These are phyloP conservation scores for Metschnikowia lochheadii DNA, from an alignment of 805 yeast species.

Conservation along the genomic window DNA sequence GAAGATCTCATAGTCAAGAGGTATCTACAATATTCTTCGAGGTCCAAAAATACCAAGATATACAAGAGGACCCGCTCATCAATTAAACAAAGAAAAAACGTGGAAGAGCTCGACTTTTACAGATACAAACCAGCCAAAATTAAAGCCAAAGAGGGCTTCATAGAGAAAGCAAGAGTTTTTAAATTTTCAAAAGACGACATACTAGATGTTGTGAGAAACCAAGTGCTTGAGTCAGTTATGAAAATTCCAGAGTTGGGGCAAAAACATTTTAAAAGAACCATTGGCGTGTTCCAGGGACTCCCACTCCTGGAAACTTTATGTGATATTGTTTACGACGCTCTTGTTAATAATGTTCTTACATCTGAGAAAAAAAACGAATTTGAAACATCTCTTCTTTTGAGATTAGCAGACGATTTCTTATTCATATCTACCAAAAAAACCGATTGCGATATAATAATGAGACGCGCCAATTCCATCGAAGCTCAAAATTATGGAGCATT, in stretches of 20 bases:
- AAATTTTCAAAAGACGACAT: slow-evolving; percentile 43
- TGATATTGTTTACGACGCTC: slow-evolving; percentile 62
- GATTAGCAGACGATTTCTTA: slow-evolving; percentile 84
- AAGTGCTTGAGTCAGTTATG: slow-evolving; percentile 50
- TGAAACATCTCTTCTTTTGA: slow-evolving; percentile 38
- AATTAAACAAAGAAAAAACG: background rate
- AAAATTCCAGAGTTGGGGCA: slow-evolving; percentile 34
- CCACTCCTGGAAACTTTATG: slow-evolving; percentile 72
- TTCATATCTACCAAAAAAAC: slow-evolving; percentile 48
- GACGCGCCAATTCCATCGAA: slow-evolving; percentile 16
- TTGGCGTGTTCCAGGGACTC: slow-evolving; percentile 85
- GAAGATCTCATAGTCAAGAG: slow-evolving; percentile 14
- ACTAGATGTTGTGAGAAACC: slow-evolving; percentile 43
- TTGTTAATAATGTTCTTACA: slow-evolving; percentile 40
- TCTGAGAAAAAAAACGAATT: slow-evolving; percentile 12
- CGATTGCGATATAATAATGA: slow-evolving; percentile 19
- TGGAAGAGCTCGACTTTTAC: slow-evolving; percentile 3
- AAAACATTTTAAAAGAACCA: slow-evolving; percentile 39
- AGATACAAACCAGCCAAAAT: background rate
- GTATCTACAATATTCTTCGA: background rate
- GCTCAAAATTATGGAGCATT: slow-evolving; percentile 33
- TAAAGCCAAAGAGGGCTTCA: slow-evolving; percentile 7
- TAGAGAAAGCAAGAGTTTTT: slow-evolving; percentile 31
- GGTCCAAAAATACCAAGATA: background rate
- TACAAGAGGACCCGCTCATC: background rate